Evolutionary conservation across 495 filamentous ascomycete species (phyloP).

Genomic region (Penicillium flavigenum): DNA sequence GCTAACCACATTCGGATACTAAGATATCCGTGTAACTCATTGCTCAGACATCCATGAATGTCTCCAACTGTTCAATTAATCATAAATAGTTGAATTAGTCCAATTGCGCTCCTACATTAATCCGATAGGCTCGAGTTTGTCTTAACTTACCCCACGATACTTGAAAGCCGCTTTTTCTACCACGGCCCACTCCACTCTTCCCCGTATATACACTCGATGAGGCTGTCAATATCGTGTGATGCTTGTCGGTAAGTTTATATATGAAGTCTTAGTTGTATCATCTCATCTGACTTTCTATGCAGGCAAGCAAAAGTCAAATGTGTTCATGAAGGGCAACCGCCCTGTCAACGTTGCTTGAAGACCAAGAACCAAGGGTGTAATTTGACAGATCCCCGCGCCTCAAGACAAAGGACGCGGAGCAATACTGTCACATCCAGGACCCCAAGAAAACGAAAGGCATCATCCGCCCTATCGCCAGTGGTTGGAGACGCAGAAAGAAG

Average conservation of each 20-base stretch:
- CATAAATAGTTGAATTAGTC: neutral
- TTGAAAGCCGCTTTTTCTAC: slow-evolving; percentile 1
- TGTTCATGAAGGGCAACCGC: slow-evolving; percentile 40
- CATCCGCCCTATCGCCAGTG: slow-evolving; percentile 5
- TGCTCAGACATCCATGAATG: neutral
- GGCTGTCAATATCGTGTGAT: slow-evolving; percentile 46
- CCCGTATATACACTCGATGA: slow-evolving; percentile 27
- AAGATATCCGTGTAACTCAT: neutral
- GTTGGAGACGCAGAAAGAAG: neutral
- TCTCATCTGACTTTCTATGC: neutral
- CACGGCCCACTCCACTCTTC: neutral
- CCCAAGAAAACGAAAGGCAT: slow-evolving; percentile 20
- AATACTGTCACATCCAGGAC: slow-evolving; percentile 1
- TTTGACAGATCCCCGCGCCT: slow-evolving; percentile 36
- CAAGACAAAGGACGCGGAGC: slow-evolving; percentile 8
- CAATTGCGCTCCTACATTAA: slow-evolving; percentile 8
- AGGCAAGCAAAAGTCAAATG: slow-evolving; percentile 48
- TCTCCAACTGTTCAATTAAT: neutral
- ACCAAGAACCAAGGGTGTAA: slow-evolving; percentile 27
- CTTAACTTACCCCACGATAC: neutral
- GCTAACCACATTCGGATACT: slow-evolving; percentile 3
- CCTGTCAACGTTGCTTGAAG: slow-evolving; percentile 40
- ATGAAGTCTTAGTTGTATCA: neutral
- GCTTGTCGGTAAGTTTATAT: slow-evolving; percentile 34
- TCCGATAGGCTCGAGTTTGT: neutral